Evolutionary conservation across 305 asterid genomes (phyloP).

Genomic region (Withania somnifera): DNA sequence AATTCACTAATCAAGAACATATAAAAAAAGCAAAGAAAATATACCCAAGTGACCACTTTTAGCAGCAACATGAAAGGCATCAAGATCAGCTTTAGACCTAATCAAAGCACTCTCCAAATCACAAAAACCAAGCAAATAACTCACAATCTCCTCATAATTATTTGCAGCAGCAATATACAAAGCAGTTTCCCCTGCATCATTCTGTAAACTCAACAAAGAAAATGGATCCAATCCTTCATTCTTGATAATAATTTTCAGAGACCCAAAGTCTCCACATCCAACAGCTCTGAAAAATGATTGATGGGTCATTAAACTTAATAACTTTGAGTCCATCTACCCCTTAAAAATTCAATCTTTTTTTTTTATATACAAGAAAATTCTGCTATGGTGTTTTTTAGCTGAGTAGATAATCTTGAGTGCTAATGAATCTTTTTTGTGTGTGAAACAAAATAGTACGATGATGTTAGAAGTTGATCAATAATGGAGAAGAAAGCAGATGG

Average conservation of each 20-base stretch:
- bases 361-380: too few relatives aligned
- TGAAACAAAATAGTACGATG: too few relatives aligned
- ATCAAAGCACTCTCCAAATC: slow-evolving; percentile 47
- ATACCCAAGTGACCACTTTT: slow-evolving; percentile 74
- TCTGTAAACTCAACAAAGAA: slow-evolving; percentile 53
- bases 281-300: slow-evolving; percentile 78
- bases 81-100: slow-evolving; percentile 70
- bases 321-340: slow-evolving; percentile 54
- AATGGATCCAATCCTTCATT: slow-evolving; percentile 58
- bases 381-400: too few relatives aligned
- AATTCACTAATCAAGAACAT: neutral
- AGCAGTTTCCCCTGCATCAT: slow-evolving; percentile 72
- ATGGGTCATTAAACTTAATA: slow-evolving; percentile 70
- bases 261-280: slow-evolving; percentile 60
- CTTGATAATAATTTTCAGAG: slow-evolving; percentile 39
- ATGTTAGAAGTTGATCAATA: too few relatives aligned
- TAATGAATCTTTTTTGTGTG: too few relatives aligned
- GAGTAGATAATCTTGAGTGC: too few relatives aligned
- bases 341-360: neutral
- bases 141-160: slow-evolving; percentile 39
- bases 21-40: neutral
- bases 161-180: slow-evolving; percentile 67
- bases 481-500: too few relatives aligned
- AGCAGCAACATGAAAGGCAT: slow-evolving; percentile 81
- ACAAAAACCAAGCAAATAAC: slow-evolving; percentile 57